These are phyloP conservation scores for Zygosaccharomyces siamensis DNA, from an alignment of 805 yeast species.

Conservation along the genomic window DNA sequence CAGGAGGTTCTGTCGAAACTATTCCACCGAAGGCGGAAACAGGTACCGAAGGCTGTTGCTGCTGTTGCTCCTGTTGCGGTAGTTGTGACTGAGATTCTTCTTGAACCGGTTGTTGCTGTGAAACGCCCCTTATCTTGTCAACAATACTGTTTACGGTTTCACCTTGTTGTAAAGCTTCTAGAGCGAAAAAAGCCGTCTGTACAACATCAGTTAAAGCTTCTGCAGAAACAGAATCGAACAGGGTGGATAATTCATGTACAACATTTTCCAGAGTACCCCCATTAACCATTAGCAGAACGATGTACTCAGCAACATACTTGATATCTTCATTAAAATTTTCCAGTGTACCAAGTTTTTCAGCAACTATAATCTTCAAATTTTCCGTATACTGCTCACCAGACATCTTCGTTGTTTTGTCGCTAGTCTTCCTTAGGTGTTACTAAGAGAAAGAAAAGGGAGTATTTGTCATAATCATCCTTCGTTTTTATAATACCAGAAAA, in stretches of 20 bases:
- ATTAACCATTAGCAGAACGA: constrained; percentile 64
- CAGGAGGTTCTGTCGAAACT: constrained; percentile 19
- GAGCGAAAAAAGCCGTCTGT: constrained; percentile 52
- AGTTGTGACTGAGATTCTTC: constrained; percentile 19
- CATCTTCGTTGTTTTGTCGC: constrained; percentile 12
- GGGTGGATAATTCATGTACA: constrained; percentile 51
- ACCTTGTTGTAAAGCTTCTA: constrained; percentile 41
- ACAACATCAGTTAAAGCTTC: constrained; percentile 56
- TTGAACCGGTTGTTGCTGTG: constrained; percentile 14
- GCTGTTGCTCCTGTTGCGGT: constrained; percentile 15
- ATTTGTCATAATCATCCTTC: background rate
- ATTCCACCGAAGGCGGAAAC: constrained; percentile 31
- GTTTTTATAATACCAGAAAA: background rate
- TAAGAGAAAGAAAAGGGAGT: no score
- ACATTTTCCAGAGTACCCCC: constrained; percentile 60
- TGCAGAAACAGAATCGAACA: constrained; percentile 58
- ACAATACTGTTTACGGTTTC: constrained; percentile 32
- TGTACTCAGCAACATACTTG: constrained; percentile 65
- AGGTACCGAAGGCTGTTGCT: constrained; percentile 15
- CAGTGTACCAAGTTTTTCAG: constrained; percentile 38
- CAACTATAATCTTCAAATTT: constrained; percentile 42
- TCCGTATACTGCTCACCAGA: constrained; percentile 32
- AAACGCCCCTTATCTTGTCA: constrained; percentile 25
- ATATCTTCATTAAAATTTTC: constrained; percentile 47
- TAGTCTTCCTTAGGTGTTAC: background rate